Percentiles rank a stretch among this genome's conserved stretches.
Evolutionary conservation across 1,139 yeast species (phyloP).

Genomic region (Taiozyma sp.): DNA sequence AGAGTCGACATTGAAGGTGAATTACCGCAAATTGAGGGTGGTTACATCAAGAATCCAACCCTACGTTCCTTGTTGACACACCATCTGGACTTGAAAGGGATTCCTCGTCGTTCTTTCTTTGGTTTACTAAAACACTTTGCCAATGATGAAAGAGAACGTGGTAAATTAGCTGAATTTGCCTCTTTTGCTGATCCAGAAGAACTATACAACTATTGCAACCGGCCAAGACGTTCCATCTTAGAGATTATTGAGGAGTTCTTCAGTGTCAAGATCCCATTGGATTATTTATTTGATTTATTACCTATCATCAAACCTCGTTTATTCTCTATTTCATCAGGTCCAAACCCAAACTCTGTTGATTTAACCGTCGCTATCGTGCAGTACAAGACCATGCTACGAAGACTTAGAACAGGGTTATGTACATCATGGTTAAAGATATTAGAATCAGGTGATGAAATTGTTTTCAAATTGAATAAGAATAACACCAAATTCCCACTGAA

Average conservation of each 20-base stretch:
- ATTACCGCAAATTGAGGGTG: constrained; percentile 45
- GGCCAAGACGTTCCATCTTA: constrained; percentile 83
- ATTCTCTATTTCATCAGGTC: constrained; percentile 73
- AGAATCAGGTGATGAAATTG: constrained; percentile 40
- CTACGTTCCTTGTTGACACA: constrained; percentile 66
- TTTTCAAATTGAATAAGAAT: constrained; percentile 51
- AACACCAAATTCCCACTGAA: constrained; percentile 31
- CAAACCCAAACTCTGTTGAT: constrained; percentile 31
- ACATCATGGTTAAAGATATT: constrained; percentile 67
- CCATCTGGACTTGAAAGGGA: constrained; percentile 75
- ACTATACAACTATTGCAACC: constrained; percentile 78
- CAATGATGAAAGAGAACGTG: constrained; percentile 60
- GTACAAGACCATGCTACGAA: constrained; percentile 73
- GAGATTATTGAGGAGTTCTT: constrained; percentile 82
- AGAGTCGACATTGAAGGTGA: constrained; percentile 27
- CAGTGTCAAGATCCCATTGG: constrained; percentile 66
- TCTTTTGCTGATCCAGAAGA: constrained; percentile 69
- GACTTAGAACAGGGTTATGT: constrained; percentile 78
- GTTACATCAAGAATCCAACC: constrained; percentile 52
- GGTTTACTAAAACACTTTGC: constrained; percentile 68
- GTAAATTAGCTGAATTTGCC: constrained; percentile 73
- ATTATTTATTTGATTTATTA: constrained; percentile 66
- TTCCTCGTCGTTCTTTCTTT: constrained; percentile 84
- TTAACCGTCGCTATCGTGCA: constrained; percentile 81
- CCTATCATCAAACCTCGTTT: constrained; percentile 77